Base-by-base conservation (phyloP, 2,329 filamentous ascomycete species). In the Stachybotrys chlorohalonatus region DNA sequence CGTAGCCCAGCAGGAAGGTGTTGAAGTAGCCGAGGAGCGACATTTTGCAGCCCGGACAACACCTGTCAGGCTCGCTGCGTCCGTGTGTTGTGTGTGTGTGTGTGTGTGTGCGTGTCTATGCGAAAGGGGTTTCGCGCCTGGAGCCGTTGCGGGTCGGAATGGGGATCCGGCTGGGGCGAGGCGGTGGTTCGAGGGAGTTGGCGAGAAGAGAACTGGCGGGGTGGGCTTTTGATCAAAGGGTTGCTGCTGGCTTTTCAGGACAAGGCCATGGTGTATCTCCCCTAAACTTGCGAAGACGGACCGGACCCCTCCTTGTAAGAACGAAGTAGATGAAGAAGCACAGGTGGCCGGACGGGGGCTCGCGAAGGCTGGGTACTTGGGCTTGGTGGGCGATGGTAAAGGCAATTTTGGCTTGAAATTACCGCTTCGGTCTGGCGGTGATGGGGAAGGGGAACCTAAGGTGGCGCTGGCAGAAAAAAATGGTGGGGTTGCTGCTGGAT, bases 1-100 rank as follows among this genome's bases (percentile, higher is more conserved):
- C 61, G 66, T 83, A 85, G 63, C 74, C 77, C 57, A 69, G 68
- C 58, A 78, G 62, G 67, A 80, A 78, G 68, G 79, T 78, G 64
- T 59, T 62, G 58, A 75, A 55, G 65, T 70, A 69, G 59, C 58
- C 60, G 58, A 70, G 62, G 58, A 75, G 48, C 59, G 68, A 63
- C 73, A 76, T 76, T 24, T 24, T 24, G 24, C 2, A 24, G 24
- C 24, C 24, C 24, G 24, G 24, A 24, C 24, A 24, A 24, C 24
- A 24, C 24, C 24, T 2, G 24, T 24, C 24, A 24, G 24, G 24
- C 4, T 24, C 24, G 24, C 2, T 24, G 24, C 24, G 24, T 24
- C 24, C 24, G 24, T 24, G 24, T 24, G 2, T 2, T 24, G 24
- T 24, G 24, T 4, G 24, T 24, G 2, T 24, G 24, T 24, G 24